Evolutionary conservation across 1,284 basidiomycete genomes (phyloP).

Genomic region (Fomes fomentarius): DNA sequence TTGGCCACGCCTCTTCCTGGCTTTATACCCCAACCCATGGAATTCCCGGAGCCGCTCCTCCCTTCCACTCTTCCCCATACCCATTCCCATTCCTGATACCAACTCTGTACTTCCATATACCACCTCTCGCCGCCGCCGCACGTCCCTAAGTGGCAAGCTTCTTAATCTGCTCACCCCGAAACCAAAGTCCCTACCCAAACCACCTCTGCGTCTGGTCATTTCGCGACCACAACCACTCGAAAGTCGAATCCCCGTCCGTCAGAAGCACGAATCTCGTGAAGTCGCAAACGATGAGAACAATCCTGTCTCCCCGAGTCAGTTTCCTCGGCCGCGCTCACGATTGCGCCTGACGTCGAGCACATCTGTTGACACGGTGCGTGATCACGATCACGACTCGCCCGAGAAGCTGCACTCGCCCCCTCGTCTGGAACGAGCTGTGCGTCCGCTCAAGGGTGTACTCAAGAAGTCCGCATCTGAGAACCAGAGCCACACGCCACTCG

Average conservation of each 20-base stretch:
- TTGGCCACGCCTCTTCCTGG: too few relatives aligned
- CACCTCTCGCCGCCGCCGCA: slow-evolving; percentile 10
- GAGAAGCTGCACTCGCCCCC: background rate
- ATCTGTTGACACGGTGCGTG: background rate
- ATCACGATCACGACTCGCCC: background rate
- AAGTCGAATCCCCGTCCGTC: slow-evolving; percentile 2
- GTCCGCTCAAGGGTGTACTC: slow-evolving; percentile 21
- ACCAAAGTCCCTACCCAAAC: slow-evolving; percentile 2
- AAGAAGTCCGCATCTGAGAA: slow-evolving; percentile 12
- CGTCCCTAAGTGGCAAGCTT: slow-evolving; percentile 19
- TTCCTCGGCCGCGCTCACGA: background rate
- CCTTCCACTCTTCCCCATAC: background rate
- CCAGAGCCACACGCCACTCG: too few relatives aligned
- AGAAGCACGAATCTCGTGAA: slow-evolving; percentile 8
- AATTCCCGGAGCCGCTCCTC: background rate
- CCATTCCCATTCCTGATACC: too few relatives aligned
- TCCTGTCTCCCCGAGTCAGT: background rate
- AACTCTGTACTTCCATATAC: background rate
- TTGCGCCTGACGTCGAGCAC: slow-evolving; percentile 5
- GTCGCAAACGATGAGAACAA: slow-evolving; percentile 16
- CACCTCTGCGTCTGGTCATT: slow-evolving; percentile 12
- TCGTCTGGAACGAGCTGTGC: background rate
- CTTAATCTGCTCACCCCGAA: slow-evolving; percentile 16
- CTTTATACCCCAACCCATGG: background rate
- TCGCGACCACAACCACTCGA: slow-evolving; percentile 18